Conservation (phyloP, 208 protist species). For the Leishmania tropica region DNA sequence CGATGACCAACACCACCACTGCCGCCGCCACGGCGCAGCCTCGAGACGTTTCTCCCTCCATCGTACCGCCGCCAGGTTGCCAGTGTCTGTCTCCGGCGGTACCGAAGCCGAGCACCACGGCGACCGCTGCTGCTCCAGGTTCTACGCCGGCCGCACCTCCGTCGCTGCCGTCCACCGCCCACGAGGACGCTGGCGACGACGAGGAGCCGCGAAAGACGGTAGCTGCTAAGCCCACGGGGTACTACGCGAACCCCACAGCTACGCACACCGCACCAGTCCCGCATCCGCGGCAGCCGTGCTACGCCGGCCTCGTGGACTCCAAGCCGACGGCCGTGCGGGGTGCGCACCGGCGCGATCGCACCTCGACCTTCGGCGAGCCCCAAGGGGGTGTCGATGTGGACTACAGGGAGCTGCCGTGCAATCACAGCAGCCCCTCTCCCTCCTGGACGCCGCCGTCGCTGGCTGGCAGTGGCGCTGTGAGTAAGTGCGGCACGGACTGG, state of each 20-base stretch:
- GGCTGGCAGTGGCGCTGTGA: slow-evolving; percentile 5
- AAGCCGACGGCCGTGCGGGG: slow-evolving; percentile 20
- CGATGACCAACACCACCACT: neutral
- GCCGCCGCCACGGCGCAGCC: neutral
- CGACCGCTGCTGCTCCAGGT: neutral
- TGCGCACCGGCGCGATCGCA: slow-evolving; percentile 5
- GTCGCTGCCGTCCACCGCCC: neutral
- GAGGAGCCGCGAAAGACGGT: slow-evolving; percentile 22
- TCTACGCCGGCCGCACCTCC: neutral
- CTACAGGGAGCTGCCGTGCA: slow-evolving; percentile 37
- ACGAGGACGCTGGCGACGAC: neutral
- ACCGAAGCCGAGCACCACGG: neutral
- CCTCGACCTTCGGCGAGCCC: neutral
- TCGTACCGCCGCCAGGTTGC: slow-evolving; percentile 14
- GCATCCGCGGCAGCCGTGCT: neutral
- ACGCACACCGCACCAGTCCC: neutral
- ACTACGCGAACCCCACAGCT: neutral
- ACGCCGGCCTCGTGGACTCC: slow-evolving; percentile 12
- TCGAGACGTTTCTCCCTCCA: slow-evolving; percentile 21
- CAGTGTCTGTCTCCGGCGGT: neutral
- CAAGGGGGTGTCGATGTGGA: slow-evolving; percentile 28
- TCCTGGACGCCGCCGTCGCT: slow-evolving; percentile 25
- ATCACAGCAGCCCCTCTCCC: slow-evolving; percentile 30
- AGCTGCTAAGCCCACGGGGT: slow-evolving; percentile 12
- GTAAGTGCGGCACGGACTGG: slow-evolving; percentile 20